These are phyloP conservation scores for Bryoerythrophyllum caledonicum DNA, from an alignment of 225 moss, liverwort and hornwort genomes.

Conservation along the genomic window DNA sequence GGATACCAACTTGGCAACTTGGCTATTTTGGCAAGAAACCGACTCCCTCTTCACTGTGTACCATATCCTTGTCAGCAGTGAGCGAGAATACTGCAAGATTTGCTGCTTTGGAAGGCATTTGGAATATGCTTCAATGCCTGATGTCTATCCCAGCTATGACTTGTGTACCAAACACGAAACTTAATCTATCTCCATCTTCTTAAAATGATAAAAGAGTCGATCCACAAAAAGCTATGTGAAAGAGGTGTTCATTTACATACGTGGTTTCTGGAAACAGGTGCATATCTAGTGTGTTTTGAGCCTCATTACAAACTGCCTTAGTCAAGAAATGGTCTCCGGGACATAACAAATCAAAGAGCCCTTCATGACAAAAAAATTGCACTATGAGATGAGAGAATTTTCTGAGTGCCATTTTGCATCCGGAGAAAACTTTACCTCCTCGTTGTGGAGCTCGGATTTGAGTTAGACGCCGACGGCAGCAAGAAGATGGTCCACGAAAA, in stretches of 20 bases:
- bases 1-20: no score
- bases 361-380: no score
- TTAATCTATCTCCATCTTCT: not conserved
- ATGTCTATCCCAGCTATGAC: not conserved
- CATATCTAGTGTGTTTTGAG: no score
- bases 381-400: no score
- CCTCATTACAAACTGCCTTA: no score
- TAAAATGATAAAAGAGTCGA: conserved; percentile 9
- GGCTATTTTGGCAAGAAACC: no score
- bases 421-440: not conserved
- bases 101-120: not conserved
- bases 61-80: no score
- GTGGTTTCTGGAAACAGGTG: no score
- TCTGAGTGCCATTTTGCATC: not conserved
- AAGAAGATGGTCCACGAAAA: conserved; percentile 4
- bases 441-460: conserved; percentile 1
- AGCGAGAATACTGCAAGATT: no score
- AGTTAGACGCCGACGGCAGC: not conserved
- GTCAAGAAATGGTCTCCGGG: no score
- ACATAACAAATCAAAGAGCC: no score
- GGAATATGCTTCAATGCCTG: not conserved
- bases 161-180: not conserved
- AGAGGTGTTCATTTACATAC: no score
- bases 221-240: conserved; percentile 3
- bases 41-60: not conserved